Conservation (phyloP, 2,329 filamentous ascomycete species). For the Colletotrichum sojae region DNA sequence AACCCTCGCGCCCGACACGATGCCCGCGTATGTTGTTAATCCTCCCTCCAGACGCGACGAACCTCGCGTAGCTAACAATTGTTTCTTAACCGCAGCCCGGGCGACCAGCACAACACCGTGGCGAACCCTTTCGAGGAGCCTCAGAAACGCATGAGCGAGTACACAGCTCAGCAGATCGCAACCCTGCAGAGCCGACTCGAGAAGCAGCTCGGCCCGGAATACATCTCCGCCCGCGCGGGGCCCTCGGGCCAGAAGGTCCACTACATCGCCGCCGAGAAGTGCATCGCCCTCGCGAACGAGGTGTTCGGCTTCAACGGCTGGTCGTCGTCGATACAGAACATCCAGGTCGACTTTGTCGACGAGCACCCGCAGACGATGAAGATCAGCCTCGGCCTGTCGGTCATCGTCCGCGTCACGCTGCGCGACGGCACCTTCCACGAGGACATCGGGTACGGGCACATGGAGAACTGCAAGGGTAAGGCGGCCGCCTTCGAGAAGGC, state of each 20-base stretch:
- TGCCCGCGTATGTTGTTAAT: constrained; percentile 60
- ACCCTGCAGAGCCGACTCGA: constrained; percentile 89
- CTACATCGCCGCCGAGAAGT: constrained; percentile 96
- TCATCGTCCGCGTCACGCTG: constrained; percentile 90
- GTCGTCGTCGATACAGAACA: constrained; percentile 95
- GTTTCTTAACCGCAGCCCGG: constrained; percentile 65
- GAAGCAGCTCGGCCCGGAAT: constrained; percentile 95
- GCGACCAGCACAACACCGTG: constrained; percentile 74
- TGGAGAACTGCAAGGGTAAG: constrained; percentile 96
- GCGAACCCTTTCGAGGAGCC: constrained; percentile 87
- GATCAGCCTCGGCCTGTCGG: constrained; percentile 88
- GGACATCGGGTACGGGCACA: constrained; percentile 96
- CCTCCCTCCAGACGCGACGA: neutral
- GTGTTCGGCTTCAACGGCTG: constrained; percentile 98
- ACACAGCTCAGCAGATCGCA: constrained; percentile 91
- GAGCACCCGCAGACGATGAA: constrained; percentile 84
- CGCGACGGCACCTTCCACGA: constrained; percentile 97
- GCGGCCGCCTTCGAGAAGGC: constrained; percentile 97
- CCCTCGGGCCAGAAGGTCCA: constrained; percentile 89
- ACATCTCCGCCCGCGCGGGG: constrained; percentile 88
- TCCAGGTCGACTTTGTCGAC: constrained; percentile 96
- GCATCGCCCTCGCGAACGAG: constrained; percentile 94
- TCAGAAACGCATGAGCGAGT: constrained; percentile 79
- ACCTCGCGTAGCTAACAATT: constrained; percentile 21
- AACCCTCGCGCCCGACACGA: constrained; percentile 43